Percentiles rank a stretch among this genome's conserved stretches.
Evolutionary conservation across 2,329 filamentous ascomycete species (phyloP).

Genomic region (Xylariaceae sp.): DNA sequence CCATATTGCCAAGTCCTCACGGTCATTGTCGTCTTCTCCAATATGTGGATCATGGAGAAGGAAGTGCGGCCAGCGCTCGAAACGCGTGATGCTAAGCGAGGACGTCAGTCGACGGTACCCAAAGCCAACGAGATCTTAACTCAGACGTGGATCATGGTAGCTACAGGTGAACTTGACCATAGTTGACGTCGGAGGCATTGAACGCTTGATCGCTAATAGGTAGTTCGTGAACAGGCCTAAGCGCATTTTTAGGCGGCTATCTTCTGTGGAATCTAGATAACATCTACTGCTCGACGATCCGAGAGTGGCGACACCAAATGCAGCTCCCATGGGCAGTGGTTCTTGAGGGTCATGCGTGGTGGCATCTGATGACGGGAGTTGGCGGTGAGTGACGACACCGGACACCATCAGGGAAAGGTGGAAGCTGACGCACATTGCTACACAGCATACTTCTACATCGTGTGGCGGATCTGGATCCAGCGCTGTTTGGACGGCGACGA

Average conservation of each 20-base stretch:
- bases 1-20: constrained; percentile 64
- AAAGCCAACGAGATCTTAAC: constrained; percentile 35
- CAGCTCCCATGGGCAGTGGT: constrained; percentile 77
- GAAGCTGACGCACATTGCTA: neutral
- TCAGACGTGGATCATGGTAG: constrained; percentile 74
- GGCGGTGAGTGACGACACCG: constrained; percentile 37
- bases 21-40: constrained; percentile 63
- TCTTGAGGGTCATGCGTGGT: constrained; percentile 46
- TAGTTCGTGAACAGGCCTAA: constrained; percentile 46
- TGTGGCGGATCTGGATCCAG: constrained; percentile 79
- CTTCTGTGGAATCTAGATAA: constrained; percentile 78
- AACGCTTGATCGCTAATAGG: neutral
- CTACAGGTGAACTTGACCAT: constrained; percentile 34
- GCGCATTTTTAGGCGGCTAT: constrained; percentile 71
- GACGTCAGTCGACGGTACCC: constrained; percentile 28
- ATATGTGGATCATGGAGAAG: constrained; percentile 68
- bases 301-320: constrained; percentile 60
- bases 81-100: constrained; percentile 44
- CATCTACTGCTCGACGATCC: constrained; percentile 63
- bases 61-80: constrained; percentile 41
- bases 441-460: constrained; percentile 73
- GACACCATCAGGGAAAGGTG: neutral
- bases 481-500: constrained; percentile 70
- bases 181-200: neutral
- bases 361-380: constrained; percentile 77